Conservation (phyloP, 2,329 filamentous ascomycete species). For the Colletotrichum salicis region DNA sequence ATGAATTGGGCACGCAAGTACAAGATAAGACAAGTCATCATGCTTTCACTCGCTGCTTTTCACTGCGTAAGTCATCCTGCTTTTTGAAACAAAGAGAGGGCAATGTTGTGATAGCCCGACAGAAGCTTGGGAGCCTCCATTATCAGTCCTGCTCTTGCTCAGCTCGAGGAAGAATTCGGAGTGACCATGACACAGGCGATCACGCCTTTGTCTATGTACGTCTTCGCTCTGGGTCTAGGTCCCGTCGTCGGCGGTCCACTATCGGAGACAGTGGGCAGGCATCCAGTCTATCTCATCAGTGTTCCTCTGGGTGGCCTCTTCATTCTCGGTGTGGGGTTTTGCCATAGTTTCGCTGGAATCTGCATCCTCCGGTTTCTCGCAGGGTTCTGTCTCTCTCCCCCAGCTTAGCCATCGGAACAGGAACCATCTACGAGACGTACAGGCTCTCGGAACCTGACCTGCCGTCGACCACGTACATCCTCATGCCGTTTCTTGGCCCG, state of each 20-base stretch:
- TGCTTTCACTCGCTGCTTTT: slow-evolving; percentile 53
- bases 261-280: slow-evolving; percentile 67
- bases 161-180: slow-evolving; percentile 63
- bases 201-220: slow-evolving; percentile 69
- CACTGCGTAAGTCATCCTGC: slow-evolving; percentile 54
- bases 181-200: slow-evolving; percentile 66
- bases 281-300: slow-evolving; percentile 60
- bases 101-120: no score
- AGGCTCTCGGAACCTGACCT: slow-evolving; percentile 52
- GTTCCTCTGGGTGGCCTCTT: slow-evolving; percentile 64
- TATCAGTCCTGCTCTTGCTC: slow-evolving; percentile 57
- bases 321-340: slow-evolving; percentile 64
- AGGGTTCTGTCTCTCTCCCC: slow-evolving; percentile 62
- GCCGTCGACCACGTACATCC: slow-evolving; percentile 56
- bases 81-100: no score
- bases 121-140: slow-evolving; percentile 66
- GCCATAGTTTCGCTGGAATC: slow-evolving; percentile 60
- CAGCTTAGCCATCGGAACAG: slow-evolving; percentile 59
- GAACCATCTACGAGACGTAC: slow-evolving; percentile 62
- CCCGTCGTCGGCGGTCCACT: slow-evolving; percentile 69
- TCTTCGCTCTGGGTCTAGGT: slow-evolving; percentile 68
- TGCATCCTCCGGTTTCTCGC: slow-evolving; percentile 67
- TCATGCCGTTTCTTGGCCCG: slow-evolving; percentile 65
- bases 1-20: slow-evolving; percentile 60
- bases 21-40: slow-evolving; percentile 52